A percentile compares a stretch with the other conserved stretches of the same genome.
These are phyloP conservation scores for Nakazawaea pomicola DNA, from an alignment of 805 yeast species.

Conservation along the genomic window DNA sequence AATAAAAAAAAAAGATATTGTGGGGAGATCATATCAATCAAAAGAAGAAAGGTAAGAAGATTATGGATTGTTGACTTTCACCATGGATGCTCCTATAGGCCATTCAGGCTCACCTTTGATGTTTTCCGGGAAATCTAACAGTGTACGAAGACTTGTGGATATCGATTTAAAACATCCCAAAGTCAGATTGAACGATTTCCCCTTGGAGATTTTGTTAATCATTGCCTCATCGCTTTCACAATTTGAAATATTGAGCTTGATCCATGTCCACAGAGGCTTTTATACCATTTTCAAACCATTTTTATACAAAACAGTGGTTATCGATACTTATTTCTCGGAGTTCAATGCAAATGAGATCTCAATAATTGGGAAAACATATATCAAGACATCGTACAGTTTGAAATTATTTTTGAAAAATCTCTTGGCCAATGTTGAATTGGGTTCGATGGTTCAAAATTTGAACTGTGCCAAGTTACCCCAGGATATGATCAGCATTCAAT, in stretches of 20 bases:
- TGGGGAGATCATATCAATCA: neutral
- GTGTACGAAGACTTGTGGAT: too few species aligned
- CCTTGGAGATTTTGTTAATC: conserved; percentile 2
- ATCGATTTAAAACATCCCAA: neutral
- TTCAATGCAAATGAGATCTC: conserved; percentile 2
- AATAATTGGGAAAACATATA: neutral
- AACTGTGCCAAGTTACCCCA: neutral
- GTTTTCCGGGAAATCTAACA: too few species aligned
- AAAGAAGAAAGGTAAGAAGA: neutral
- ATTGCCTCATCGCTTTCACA: conserved; percentile 6
- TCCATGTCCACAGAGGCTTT: neutral
- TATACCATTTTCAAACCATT: neutral
- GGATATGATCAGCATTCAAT: neutral
- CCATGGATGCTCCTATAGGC: conserved; percentile 11
- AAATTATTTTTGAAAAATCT: conserved; percentile 3
- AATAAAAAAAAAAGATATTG: neutral
- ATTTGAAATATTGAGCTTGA: conserved; percentile 4
- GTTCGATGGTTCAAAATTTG: neutral
- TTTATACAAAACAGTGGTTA: neutral
- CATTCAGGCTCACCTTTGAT: conserved; percentile 8
- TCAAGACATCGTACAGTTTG: conserved; percentile 5
- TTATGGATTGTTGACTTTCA: neutral
- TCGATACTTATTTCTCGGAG: conserved; percentile 1
- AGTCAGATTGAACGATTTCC: neutral
- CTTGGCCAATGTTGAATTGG: neutral